Evolutionary conservation across 768 basidiomycete genomes (phyloP), one percentile per base, ranked within the genome.

Genomic region (Epithele typhae): DNA sequence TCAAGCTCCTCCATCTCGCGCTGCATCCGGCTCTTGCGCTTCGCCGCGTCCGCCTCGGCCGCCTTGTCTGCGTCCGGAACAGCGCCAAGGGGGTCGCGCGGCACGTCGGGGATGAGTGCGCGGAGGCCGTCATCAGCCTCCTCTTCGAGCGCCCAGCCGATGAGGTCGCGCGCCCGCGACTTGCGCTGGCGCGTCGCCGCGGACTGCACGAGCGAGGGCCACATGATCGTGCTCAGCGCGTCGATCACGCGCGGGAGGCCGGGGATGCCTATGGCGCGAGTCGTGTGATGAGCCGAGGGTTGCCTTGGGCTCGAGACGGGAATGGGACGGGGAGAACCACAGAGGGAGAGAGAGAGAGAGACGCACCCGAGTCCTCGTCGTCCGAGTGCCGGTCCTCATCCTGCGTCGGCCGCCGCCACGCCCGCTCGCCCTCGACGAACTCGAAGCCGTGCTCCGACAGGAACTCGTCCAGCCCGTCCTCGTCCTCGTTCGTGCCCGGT

Each of bases 191-290:
- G 33, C 37, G 61, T 66, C 5, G 58, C 38, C n/a, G 58, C 58
- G 25, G 59, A 64, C 19, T 75, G 68, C 39, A 77, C 65, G 78
- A 92, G 82, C 0, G 84, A 84, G 4, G 89, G 84, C 89, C 89
- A 92, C 83, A 92, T 89, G 56, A 92, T 79, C 1, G 90, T 90
- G 62, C 87, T 84, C 36, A 92, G 68, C 10, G 89, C 86, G 58
- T 90, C 87, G 17, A 87, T 55, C 7, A 90, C 80, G 21, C 90
- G 80, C 24, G 79, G 76, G 25, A 89, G 74, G 11, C 76, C 76
- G 14, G 60, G 63, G 14, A 65, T 52, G 7, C 49, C 58, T 62
- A 42, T 14, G 7, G 27, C 25, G 14, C n/a, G 25, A 18, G 6
- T 38, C 14, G 3, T 4, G 25, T 24, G 35, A 33, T n/a, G n/a